Percentiles rank a stretch among this genome's conserved stretches.
phyloP scores from a whole-genome alignment of 129 eudicot genomes.

The Flaveria bidentis region DNA sequence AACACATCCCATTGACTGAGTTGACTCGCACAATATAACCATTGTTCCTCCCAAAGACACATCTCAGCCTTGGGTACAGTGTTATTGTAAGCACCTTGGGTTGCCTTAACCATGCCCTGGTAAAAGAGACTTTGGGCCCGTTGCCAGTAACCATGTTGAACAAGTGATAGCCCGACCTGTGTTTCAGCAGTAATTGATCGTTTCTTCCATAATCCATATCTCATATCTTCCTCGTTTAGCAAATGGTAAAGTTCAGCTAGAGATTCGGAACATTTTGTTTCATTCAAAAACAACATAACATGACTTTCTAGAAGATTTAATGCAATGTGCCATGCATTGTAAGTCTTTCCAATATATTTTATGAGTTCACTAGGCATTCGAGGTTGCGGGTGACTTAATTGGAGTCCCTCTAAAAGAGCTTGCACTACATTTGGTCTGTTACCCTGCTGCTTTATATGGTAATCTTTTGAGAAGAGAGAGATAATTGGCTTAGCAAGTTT shows the following conservation, averaged over 20 bases:
- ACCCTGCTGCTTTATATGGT: conserved; percentile 94
- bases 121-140: conserved; percentile 92
- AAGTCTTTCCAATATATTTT: conserved; percentile 96
- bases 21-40: conserved; percentile 90
- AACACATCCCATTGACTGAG: conserved; percentile 98
- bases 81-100: conserved; percentile 96
- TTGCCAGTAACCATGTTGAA: conserved; percentile 99
- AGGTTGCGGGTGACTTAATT: conserved; percentile 97
- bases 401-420: conserved; percentile 98
- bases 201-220: conserved; percentile 99
- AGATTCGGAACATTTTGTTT: conserved; percentile 92
- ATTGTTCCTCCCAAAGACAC: conserved; percentile 99
- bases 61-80: conserved; percentile 98
- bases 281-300: conserved; percentile 82
- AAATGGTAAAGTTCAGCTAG: conserved; percentile 97
- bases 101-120: conserved; percentile 98
- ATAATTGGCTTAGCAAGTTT: conserved; percentile 97
- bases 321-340: conserved; percentile 99
- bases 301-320: conserved; percentile 89
- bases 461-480: conserved; percentile 80
- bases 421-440: conserved; percentile 96
- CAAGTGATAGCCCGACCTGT: conserved; percentile 89
- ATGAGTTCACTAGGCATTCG: conserved; percentile 99
- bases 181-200: conserved; percentile 93
- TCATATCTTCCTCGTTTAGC: conserved; percentile 97